Evolutionary conservation across 176 grass and related monocot species (phyloP).

Genomic region (Paspalum notatum): DNA sequence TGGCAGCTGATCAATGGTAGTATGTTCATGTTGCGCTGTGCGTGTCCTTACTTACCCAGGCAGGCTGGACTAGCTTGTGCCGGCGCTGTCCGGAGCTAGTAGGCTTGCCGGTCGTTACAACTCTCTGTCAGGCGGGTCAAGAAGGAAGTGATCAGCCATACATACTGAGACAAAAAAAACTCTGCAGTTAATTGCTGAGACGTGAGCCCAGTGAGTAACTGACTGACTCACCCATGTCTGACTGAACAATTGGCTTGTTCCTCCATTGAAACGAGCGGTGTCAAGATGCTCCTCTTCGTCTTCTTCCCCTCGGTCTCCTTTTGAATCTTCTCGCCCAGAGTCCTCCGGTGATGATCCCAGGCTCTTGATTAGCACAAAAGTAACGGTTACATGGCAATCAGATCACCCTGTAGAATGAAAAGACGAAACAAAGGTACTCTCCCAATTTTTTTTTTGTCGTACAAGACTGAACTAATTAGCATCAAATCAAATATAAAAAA

Average conservation of each 20-base stretch:
- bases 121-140: slow-evolving; percentile 33
- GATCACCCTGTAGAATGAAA: not conserved
- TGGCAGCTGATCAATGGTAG: not conserved
- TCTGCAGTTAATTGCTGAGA: not conserved
- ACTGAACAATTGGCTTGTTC: slow-evolving; percentile 35
- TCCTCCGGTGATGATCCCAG: slow-evolving; percentile 31
- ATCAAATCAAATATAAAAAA: no score
- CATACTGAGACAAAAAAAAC: not conserved
- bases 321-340: not conserved
- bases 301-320: not conserved
- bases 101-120: slow-evolving; percentile 28
- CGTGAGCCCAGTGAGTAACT: not conserved
- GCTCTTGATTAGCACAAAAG: slow-evolving; percentile 32
- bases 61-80: slow-evolving; percentile 44
- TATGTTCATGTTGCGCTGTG: not conserved
- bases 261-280: not conserved
- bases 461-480: no score
- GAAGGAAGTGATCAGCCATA: not conserved
- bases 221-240: slow-evolving; percentile 43
- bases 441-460: no score
- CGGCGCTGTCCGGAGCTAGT: slow-evolving; percentile 34
- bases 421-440: not conserved
- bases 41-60: slow-evolving; percentile 64
- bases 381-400: not conserved
- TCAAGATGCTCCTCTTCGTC: not conserved